A percentile compares a stretch with the other conserved stretches of the same genome.
Evolutionary conservation across 2,329 filamentous ascomycete genomes (phyloP).

Genomic region (Talaromyces sp.): DNA sequence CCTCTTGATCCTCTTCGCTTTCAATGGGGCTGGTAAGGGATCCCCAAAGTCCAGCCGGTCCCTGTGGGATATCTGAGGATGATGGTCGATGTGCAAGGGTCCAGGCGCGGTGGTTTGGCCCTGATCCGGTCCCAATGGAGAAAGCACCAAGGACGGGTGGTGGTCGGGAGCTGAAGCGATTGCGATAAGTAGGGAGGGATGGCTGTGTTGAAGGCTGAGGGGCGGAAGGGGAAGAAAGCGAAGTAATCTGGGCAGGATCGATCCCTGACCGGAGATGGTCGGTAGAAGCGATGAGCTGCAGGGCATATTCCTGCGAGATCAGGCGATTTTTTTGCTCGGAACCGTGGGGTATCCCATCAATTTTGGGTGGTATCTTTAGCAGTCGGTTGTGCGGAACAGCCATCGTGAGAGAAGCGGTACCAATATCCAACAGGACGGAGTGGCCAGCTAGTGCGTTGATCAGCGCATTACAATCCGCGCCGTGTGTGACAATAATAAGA

Average conservation of each 20-base stretch:
- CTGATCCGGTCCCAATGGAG: constrained; percentile 26
- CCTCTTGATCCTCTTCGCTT: constrained; percentile 26
- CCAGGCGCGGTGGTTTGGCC: constrained; percentile 25
- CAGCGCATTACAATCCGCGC: constrained; percentile 92
- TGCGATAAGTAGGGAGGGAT: constrained; percentile 35
- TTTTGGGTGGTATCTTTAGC: constrained; percentile 11
- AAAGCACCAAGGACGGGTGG: constrained; percentile 31
- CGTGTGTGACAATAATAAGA: constrained; percentile 87
- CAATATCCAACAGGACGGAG: constrained; percentile 86
- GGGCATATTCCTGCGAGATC: constrained; percentile 58
- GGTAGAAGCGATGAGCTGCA: constrained; percentile 62
- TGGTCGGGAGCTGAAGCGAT: constrained; percentile 33
- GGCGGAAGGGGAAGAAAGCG: constrained; percentile 27
- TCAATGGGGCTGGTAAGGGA: constrained; percentile 26
- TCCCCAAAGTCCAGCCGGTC: constrained; percentile 40
- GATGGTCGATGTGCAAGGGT: constrained; percentile 23
- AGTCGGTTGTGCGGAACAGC: constrained; percentile 63
- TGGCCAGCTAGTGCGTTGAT: constrained; percentile 91
- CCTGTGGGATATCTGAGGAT: constrained; percentile 19
- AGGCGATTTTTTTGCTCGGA: constrained; percentile 24
- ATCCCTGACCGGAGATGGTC: constrained; percentile 61
- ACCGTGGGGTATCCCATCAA: constrained; percentile 7
- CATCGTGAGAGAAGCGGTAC: constrained; percentile 88
- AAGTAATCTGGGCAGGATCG: constrained; percentile 34
- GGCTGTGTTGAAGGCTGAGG: constrained; percentile 23